A percentile compares a stretch with the other conserved stretches of the same genome.
phyloP scores from a whole-genome alignment of 345 rosid species.

The Sisymbrium irio region DNA sequence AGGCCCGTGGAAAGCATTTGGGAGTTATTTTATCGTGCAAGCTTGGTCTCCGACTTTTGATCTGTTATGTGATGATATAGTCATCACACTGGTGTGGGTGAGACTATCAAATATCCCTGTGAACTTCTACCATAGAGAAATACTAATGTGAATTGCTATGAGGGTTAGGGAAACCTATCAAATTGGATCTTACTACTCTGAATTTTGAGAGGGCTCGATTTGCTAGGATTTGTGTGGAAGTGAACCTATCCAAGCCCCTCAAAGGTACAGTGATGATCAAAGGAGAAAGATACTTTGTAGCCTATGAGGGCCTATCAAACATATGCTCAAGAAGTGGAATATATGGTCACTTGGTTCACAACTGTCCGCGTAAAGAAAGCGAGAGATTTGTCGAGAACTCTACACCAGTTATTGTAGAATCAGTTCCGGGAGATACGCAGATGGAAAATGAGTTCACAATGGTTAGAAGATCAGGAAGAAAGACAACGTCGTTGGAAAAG shows the following conservation, averaged over 20 bases:
- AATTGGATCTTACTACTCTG: background rate
- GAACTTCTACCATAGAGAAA: background rate
- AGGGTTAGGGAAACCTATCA: background rate
- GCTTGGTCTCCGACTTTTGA: background rate
- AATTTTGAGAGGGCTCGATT: background rate
- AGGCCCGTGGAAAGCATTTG: background rate
- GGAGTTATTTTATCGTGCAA: background rate
- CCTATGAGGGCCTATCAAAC: background rate
- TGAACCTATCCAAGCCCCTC: background rate
- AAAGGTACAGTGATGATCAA: background rate
- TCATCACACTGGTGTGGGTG: background rate
- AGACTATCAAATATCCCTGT: background rate
- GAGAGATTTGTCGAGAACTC: too few species aligned
- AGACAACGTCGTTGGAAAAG: too few species aligned
- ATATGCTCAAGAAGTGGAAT: background rate
- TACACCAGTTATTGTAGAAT: too few species aligned
- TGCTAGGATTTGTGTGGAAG: background rate
- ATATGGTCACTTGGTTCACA: background rate
- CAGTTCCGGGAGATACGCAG: too few species aligned
- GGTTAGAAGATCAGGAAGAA: too few species aligned
- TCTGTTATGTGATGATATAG: background rate
- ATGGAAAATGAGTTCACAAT: too few species aligned
- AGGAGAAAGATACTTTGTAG: background rate
- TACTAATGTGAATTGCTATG: background rate
- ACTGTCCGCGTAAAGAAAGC: too few species aligned